phyloP scores from a whole-genome alignment of 805 yeast genomes.

The Kurtzmaniella cleridarum region DNA sequence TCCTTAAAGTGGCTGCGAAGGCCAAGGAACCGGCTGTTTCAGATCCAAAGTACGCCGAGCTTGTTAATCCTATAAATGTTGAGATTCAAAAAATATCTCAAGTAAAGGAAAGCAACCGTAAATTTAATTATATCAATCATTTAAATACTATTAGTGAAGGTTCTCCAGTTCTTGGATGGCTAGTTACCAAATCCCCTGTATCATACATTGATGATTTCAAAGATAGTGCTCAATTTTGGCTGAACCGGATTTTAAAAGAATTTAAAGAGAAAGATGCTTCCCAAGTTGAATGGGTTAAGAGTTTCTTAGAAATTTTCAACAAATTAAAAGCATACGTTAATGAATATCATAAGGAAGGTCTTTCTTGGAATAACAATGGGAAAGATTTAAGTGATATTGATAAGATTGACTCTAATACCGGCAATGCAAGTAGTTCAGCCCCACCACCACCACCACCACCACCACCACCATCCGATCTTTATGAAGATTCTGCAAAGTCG shows the following conservation, averaged over 20 bases:
- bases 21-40: conserved; percentile 61
- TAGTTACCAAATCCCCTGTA: conserved; percentile 69
- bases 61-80: conserved; percentile 66
- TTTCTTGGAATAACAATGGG: conserved; percentile 66
- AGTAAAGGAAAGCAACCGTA: conserved; percentile 71
- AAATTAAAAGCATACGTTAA: conserved; percentile 69
- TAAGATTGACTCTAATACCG: conserved; percentile 18
- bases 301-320: conserved; percentile 58
- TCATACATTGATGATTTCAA: conserved; percentile 74
- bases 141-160: conserved; percentile 87
- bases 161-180: conserved; percentile 87
- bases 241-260: conserved; percentile 84
- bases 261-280: conserved; percentile 63
- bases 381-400: conserved; percentile 46
- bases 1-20: conserved; percentile 53
- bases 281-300: conserved; percentile 79
- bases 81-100: conserved; percentile 52
- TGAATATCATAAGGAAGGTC: conserved; percentile 79
- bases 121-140: conserved; percentile 59
- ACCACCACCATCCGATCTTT: conserved; percentile 73
- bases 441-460: conserved; percentile 95
- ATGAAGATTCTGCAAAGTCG: conserved; percentile 28
- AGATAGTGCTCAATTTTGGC: conserved; percentile 92
- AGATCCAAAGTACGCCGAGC: conserved; percentile 48
- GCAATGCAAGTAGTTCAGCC: conserved; percentile 20